These are phyloP conservation scores for Debaryomyces robertsiae DNA, from an alignment of 1,139 yeast genomes.

Conservation along the genomic window DNA sequence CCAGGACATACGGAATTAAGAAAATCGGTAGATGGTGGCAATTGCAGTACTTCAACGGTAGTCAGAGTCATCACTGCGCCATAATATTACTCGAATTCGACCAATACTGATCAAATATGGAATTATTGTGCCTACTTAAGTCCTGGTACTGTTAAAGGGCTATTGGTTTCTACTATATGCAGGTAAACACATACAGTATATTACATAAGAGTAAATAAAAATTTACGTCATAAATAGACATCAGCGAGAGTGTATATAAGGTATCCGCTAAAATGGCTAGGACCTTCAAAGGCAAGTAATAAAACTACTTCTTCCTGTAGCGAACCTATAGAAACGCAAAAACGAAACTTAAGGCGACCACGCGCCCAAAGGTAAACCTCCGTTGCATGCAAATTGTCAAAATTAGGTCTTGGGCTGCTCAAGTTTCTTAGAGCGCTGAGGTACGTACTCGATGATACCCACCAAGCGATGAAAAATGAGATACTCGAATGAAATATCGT, in stretches of 20 bases:
- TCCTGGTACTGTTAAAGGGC: too few species aligned
- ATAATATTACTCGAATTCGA: background rate
- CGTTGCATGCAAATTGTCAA: too few species aligned
- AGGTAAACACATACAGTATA: too few species aligned
- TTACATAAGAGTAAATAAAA: background rate
- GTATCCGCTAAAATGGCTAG: background rate
- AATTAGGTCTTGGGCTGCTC: too few species aligned
- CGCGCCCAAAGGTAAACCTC: too few species aligned
- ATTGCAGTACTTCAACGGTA: conserved; percentile 11
- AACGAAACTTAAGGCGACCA: too few species aligned
- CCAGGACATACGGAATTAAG: conserved; percentile 47
- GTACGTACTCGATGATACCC: too few species aligned
- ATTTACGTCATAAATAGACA: background rate
- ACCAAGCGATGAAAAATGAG: too few species aligned
- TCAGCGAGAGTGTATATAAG: conserved; percentile 2
- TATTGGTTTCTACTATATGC: too few species aligned
- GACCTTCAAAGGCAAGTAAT: conserved; percentile 8
- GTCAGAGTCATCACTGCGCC: conserved; percentile 13
- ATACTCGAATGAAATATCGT: too few species aligned
- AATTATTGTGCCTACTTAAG: background rate
- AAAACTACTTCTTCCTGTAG: conserved; percentile 7
- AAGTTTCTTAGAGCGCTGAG: too few species aligned
- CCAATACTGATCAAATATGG: background rate
- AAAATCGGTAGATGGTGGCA: conserved; percentile 33
- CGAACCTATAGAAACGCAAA: background rate